Conservation (phyloP, 2,329 filamentous ascomycete species). For the Phaeosphaeria sp. region DNA sequence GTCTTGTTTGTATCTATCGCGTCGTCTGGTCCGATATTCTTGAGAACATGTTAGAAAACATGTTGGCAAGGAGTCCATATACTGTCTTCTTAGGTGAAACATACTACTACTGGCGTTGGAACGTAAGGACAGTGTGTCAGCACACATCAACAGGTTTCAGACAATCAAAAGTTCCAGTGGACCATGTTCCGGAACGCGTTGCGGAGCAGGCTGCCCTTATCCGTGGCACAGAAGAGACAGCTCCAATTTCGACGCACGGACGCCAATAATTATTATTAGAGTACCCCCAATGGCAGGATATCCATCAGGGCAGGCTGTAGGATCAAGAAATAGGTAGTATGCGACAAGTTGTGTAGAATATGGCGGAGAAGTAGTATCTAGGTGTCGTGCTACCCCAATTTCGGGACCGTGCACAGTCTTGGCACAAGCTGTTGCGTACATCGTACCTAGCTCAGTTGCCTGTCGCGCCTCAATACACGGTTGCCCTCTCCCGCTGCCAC, state of each 20-base stretch:
- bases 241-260: background rate
- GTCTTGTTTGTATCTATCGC: background rate
- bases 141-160: background rate
- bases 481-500: background rate
- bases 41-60: background rate
- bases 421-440: slow-evolving; percentile 9
- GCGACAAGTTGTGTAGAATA: background rate
- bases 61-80: background rate
- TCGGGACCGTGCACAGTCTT: slow-evolving; percentile 3
- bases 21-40: background rate
- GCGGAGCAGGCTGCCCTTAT: background rate
- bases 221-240: background rate
- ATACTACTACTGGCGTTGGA: background rate
- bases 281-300: background rate
- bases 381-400: background rate
- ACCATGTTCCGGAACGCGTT: background rate
- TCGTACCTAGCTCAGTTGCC: slow-evolving; percentile 24
- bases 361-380: background rate
- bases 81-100: background rate
- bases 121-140: background rate
- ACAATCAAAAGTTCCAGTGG: background rate
- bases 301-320: background rate
- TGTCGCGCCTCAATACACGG: slow-evolving; percentile 7
- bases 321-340: background rate
- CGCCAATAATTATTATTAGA: background rate